phyloP scores from a whole-genome alignment of 805 yeast species.

The Lipomyces sp. region DNA sequence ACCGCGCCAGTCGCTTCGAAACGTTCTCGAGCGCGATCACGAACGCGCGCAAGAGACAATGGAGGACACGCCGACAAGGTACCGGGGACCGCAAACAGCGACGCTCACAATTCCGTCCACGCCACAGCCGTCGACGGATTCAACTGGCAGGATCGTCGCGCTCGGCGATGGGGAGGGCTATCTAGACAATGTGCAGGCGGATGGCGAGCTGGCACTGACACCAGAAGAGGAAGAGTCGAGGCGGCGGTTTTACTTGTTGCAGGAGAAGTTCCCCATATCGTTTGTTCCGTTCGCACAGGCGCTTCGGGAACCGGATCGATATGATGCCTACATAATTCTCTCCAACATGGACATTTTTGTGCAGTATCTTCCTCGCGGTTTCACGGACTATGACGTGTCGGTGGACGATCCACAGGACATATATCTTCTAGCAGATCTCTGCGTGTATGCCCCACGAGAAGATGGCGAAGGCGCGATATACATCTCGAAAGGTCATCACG shows the following conservation, averaged over 20 bases:
- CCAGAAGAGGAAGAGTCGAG: too few relatives aligned
- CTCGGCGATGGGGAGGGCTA: too few relatives aligned
- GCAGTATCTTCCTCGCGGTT: slow-evolving; percentile 43
- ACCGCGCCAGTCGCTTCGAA: too few relatives aligned
- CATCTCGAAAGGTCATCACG: slow-evolving; percentile 59
- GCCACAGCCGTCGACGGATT: too few relatives aligned
- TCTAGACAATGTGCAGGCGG: too few relatives aligned
- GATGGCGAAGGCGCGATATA: slow-evolving; percentile 45
- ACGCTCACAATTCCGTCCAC: too few relatives aligned
- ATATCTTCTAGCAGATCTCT: slow-evolving; percentile 47
- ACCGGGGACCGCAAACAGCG: too few relatives aligned
- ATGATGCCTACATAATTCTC: slow-evolving; percentile 64
- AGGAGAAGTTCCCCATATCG: slow-evolving; percentile 62
- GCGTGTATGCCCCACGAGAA: slow-evolving; percentile 54
- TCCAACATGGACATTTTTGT: slow-evolving; percentile 60
- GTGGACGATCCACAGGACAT: slow-evolving; percentile 54
- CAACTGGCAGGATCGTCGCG: too few relatives aligned
- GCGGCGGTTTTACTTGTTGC: slow-evolving; percentile 7
- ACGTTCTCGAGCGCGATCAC: too few relatives aligned
- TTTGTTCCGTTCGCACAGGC: slow-evolving; percentile 60
- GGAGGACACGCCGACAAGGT: too few relatives aligned
- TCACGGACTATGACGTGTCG: slow-evolving; percentile 43
- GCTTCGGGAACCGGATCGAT: slow-evolving; percentile 45
- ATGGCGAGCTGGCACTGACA: too few relatives aligned
- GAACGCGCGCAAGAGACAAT: too few relatives aligned